Conservation (phyloP, 805 yeast species). For the Cyberlindnera maritima region DNA sequence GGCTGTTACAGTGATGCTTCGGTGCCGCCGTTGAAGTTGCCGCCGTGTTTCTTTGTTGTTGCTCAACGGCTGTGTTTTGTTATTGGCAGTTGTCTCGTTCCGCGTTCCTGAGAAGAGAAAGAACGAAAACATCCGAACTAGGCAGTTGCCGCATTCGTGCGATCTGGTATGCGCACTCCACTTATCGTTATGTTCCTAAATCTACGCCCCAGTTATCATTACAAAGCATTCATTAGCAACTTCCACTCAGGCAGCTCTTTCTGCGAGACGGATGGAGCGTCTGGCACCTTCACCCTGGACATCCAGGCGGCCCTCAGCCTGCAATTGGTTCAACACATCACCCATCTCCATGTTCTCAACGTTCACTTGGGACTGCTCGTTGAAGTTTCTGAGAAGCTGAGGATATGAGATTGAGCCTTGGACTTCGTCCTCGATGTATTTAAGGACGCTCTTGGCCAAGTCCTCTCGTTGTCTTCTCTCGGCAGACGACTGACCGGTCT, state of each 20-base stretch:
- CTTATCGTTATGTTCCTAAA: not conserved
- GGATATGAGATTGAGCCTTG: conserved; percentile 53
- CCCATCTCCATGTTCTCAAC: conserved; percentile 71
- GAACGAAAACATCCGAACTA: not conserved
- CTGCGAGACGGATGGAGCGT: conserved; percentile 43
- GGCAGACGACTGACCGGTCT: conserved; percentile 90
- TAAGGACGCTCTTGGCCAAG: conserved; percentile 57
- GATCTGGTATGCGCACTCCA: no score
- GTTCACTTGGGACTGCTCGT: conserved; percentile 60
- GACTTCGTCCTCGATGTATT: conserved; percentile 45
- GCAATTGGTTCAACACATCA: conserved; percentile 64
- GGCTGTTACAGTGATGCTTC: not conserved
- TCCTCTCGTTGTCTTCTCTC: conserved; percentile 79
- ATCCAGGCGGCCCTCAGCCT: conserved; percentile 65
- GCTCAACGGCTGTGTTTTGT: no score
- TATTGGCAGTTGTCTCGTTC: not conserved
- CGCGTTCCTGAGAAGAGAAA: no score
- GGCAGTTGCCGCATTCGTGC: not conserved
- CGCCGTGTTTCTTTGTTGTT: no score
- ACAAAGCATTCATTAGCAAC: not conserved
- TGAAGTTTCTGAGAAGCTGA: conserved; percentile 56
- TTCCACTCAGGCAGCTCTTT: not conserved
- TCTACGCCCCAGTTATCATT: not conserved
- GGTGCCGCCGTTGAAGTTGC: no score
- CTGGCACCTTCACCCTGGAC: conserved; percentile 72